Base-by-base conservation (phyloP, 805 yeast species). In the Lipomyces lipofer region DNA sequence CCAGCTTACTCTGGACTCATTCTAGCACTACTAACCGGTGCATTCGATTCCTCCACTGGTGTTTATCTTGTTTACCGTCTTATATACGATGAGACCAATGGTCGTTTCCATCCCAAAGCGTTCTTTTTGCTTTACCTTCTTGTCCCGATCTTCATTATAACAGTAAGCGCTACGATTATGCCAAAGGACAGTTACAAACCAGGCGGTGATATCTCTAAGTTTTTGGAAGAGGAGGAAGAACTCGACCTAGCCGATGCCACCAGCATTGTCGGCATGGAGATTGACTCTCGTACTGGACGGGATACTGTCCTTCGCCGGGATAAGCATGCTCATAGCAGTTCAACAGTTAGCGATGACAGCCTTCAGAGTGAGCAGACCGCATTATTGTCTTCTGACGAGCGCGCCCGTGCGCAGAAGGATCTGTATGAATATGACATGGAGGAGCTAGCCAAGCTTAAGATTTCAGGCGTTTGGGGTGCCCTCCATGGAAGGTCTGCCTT, bases 41-140 rank as follows among this genome's bases (percentile, higher is more conserved):
- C 96, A 0, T 90, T 91, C 67, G 97, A 92, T 69, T 78, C 96
- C 0, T 87, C 96, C 1, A 83, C 95, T n/a, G 97, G 96, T 0
- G 77, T 91, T 44, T 91, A 91, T 66, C 74, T 89, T 63, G 63
- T 80, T 9, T 92, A 90, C 73, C 74, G 96, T 63, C 56, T 89
- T 15, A 64, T 79, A 10, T 90, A 86, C 69, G 82, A 80, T 59
- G 66, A 66, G 22, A 52, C 63, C 15, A 58, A 63, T 17, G 57
- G 60, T 15, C 45, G 70, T 30, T 63, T 85, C 22, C 64, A 81
- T 0, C 66, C 89, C 9, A 67, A 74, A 19, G 73, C 68, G 36
- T 91, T 91, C 69, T 92, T 92, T 74, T 69, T 77, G 12, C 64
- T 69, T 56, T 91, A 87, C 69, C 67, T 88, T 64, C 64, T 82